Base-by-base conservation (phyloP, 2,329 filamentous ascomycete genomes). In the Sporothrix globosa region DNA sequence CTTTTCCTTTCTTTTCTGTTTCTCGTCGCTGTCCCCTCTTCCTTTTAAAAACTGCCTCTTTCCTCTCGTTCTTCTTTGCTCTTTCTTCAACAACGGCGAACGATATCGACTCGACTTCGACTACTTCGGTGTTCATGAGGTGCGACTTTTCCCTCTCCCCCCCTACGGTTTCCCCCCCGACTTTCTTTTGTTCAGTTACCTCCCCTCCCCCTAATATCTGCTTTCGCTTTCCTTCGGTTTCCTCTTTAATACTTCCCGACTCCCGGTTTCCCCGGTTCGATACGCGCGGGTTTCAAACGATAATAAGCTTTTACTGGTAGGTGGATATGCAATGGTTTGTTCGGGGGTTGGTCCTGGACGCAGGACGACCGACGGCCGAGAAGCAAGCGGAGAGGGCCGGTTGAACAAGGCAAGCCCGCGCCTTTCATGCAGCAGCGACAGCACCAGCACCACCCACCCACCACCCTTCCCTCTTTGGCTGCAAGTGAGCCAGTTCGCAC, bases 41-140 rank as follows among this genome's bases (percentile, higher is more conserved):
- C 67, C 74, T 74, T 71, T 71, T 75, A 75, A 77, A 76, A 77
- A 76, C 77, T 2, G 41, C 13, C 52, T 48, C 21, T 21, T 27
- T 63, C 60, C 46, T 19, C 53, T 63, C 75, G 72, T 63, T 53
- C 27, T 39, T 65, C 60, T 67, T 69, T 61, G 70, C 69, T 65
- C 70, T 67, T 71, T 72, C 75, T 77, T 77, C 79, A 76, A 80
- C 80, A 84, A 83, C 83, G 82, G 83, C 82, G 83, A 83, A 83
- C 83, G 83, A 81, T 81, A 79, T 76, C 79, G 70, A 52, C 27
- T 73, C 69, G 72, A 73, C 73, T 71, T 74, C 73, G 77, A 81
- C 77, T 79, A 48, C 17, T 81, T 80, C 78, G 79, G 81, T 75
- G 70, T 77, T 83, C 82, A 83, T 85, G 83, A 75, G 74, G 74